phyloP scores from a whole-genome alignment of 352 stramenopile species.

The Pythium rishiriense region DNA sequence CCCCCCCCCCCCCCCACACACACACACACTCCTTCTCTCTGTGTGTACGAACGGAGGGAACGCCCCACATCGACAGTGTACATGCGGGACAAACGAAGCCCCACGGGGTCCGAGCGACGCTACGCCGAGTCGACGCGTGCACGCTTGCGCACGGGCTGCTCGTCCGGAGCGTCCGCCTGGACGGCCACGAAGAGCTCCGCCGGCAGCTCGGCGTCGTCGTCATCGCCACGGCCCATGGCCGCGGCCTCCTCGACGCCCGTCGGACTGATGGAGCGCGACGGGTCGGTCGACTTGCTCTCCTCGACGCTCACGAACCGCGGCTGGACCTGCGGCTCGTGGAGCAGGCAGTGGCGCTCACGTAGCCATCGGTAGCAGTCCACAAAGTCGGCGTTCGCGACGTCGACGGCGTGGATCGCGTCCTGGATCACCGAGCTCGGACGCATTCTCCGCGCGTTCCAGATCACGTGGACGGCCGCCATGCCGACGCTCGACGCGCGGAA shows the following conservation, averaged over 20 bases:
- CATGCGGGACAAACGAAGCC: not conserved
- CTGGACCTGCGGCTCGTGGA: slow-evolving; percentile 26
- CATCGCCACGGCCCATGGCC: not conserved
- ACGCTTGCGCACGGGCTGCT: slow-evolving; percentile 21
- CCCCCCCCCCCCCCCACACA: too few species aligned
- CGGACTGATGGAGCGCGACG: slow-evolving; percentile 38
- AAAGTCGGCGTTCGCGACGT: slow-evolving; percentile 30
- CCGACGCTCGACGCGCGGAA: slow-evolving; percentile 43
- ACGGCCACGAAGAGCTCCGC: slow-evolving; percentile 4
- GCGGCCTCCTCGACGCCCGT: slow-evolving; percentile 37
- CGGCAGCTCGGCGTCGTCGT: not conserved
- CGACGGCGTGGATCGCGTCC: slow-evolving; percentile 30
- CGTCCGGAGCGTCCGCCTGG: not conserved
- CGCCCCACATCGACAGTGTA: not conserved
- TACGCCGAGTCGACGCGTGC: slow-evolving; percentile 16
- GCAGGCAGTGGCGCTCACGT: slow-evolving; percentile 26
- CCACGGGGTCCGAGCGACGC: not conserved
- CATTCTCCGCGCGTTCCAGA: slow-evolving; percentile 37
- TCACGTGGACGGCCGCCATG: slow-evolving; percentile 38
- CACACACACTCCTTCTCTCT: too few species aligned
- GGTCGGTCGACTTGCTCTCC: slow-evolving; percentile 33
- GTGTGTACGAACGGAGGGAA: not conserved
- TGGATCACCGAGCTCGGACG: slow-evolving; percentile 33
- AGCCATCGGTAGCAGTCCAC: slow-evolving; percentile 41
- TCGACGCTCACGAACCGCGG: slow-evolving; percentile 43